phyloP scores from a whole-genome alignment of 2,329 filamentous ascomycete species.

The Clonostachys rosea region DNA sequence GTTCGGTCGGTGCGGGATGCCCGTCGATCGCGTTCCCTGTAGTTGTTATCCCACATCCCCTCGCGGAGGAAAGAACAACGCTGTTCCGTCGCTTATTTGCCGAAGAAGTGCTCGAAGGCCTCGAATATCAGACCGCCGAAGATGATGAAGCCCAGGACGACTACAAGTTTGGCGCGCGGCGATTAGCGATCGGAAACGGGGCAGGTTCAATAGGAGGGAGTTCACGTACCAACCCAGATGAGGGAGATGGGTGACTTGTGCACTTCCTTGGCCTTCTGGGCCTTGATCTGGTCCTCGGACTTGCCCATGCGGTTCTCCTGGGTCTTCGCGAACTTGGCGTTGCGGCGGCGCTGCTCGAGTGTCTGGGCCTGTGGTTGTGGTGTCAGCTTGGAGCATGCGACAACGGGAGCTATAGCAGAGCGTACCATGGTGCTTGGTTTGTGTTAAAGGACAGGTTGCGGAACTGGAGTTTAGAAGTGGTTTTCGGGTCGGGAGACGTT shows the following conservation, averaged over 20 bases:
- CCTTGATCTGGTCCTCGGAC: constrained; percentile 58
- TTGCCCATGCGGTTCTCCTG: constrained; percentile 74
- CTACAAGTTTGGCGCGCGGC: constrained; percentile 21
- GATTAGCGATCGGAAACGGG: not conserved
- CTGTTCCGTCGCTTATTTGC: constrained; percentile 9
- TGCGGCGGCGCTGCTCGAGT: constrained; percentile 75
- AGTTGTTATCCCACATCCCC: too few relatives aligned
- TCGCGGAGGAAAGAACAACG: too few relatives aligned
- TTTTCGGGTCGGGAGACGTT: too few relatives aligned
- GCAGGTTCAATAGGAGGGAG: not conserved
- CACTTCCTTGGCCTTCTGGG: constrained; percentile 47
- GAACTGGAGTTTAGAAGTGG: too few relatives aligned
- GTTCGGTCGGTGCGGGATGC: not conserved
- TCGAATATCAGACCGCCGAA: constrained; percentile 59
- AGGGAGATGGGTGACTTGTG: constrained; percentile 58
- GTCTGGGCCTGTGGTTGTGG: constrained; percentile 63
- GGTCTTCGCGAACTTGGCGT: constrained; percentile 71
- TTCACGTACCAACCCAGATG: constrained; percentile 56
- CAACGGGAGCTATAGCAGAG: too few relatives aligned
- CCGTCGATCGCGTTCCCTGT: not conserved
- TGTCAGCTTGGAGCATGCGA: too few relatives aligned
- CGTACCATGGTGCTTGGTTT: too few relatives aligned
- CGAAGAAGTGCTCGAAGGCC: constrained; percentile 48
- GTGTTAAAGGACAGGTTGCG: too few relatives aligned
- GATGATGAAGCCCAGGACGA: constrained; percentile 53